These are phyloP conservation scores for Phytophthora constricta DNA, from an alignment of 352 stramenopile species.

Conservation along the genomic window DNA sequence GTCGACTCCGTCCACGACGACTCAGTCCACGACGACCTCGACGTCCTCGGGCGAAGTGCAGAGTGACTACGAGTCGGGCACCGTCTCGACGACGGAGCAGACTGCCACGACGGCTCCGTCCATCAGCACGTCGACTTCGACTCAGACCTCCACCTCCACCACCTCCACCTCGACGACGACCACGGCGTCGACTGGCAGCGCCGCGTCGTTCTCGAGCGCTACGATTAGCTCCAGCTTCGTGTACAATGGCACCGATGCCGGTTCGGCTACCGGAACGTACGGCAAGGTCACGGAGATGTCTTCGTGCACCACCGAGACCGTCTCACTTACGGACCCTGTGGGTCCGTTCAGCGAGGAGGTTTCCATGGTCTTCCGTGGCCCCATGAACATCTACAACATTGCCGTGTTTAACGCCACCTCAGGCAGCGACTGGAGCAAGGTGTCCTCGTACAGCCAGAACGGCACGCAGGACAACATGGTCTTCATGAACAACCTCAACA, in stretches of 20 bases:
- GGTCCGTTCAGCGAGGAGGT: conserved; percentile 59
- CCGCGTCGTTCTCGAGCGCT: conserved; percentile 39
- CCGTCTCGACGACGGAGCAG: conserved; percentile 9
- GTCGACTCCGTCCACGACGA: conserved; percentile 20
- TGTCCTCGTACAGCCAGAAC: conserved; percentile 48
- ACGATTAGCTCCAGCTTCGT: conserved; percentile 49
- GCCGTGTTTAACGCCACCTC: conserved; percentile 44
- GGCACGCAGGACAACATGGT: conserved; percentile 48
- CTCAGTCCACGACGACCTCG: conserved; percentile 9
- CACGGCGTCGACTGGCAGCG: conserved; percentile 21
- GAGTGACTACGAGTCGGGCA: conserved; percentile 38
- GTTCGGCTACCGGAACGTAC: conserved; percentile 50
- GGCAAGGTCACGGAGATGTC: conserved; percentile 44
- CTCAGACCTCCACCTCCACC: conserved; percentile 9
- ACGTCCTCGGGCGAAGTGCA: conserved; percentile 18
- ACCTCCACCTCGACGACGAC: conserved; percentile 21
- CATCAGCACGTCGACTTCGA: conserved; percentile 16
- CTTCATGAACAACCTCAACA: conserved; percentile 66
- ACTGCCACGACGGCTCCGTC: conserved; percentile 15
- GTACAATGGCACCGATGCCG: conserved; percentile 43
- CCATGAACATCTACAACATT: conserved; percentile 66
- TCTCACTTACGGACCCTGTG: conserved; percentile 43
- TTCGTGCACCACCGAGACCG: conserved; percentile 44
- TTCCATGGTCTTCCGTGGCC: conserved; percentile 58
- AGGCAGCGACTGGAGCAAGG: conserved; percentile 43